Conservation (phyloP, 257 asterid genomes). For the Solanum piurae region DNA sequence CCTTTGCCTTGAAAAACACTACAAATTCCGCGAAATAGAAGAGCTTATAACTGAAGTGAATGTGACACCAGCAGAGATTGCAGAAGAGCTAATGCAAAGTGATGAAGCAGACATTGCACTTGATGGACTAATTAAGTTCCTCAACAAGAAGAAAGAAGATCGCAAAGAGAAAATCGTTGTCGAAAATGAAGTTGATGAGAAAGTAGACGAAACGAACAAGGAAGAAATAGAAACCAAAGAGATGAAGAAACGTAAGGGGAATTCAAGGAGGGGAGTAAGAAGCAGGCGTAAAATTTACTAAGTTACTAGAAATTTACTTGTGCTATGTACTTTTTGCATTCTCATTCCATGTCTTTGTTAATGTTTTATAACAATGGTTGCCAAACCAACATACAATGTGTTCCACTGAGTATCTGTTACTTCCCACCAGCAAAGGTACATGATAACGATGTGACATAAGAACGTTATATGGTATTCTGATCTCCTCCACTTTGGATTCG, state of each 20-base stretch:
- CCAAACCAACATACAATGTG: neutral
- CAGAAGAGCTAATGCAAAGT: constrained; percentile 13
- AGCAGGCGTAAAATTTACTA: neutral
- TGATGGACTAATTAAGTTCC: neutral
- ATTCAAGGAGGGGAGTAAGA: constrained; percentile 11
- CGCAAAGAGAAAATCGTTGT: neutral
- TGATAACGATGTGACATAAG: neutral
- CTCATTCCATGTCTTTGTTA: neutral
- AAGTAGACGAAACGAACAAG: neutral
- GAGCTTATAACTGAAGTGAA: constrained; percentile 7
- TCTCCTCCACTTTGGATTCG: neutral
- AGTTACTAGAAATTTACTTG: neutral
- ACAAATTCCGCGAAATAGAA: constrained; percentile 9
- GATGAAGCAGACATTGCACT: constrained; percentile 7
- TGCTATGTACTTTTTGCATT: neutral
- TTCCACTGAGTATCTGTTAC: neutral
- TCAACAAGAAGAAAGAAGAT: neutral
- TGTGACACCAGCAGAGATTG: constrained; percentile 21
- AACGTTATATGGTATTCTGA: neutral
- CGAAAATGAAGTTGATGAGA: constrained; percentile 1
- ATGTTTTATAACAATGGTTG: neutral
- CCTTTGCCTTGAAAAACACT: constrained; percentile 8
- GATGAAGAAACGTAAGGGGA: neutral
- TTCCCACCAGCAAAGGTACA: neutral
- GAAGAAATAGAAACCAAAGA: neutral